Evolutionary conservation across 805 yeast genomes (phyloP), one percentile per base, ranked within the genome.

Genomic region (Gaillardinia entomophila): DNA sequence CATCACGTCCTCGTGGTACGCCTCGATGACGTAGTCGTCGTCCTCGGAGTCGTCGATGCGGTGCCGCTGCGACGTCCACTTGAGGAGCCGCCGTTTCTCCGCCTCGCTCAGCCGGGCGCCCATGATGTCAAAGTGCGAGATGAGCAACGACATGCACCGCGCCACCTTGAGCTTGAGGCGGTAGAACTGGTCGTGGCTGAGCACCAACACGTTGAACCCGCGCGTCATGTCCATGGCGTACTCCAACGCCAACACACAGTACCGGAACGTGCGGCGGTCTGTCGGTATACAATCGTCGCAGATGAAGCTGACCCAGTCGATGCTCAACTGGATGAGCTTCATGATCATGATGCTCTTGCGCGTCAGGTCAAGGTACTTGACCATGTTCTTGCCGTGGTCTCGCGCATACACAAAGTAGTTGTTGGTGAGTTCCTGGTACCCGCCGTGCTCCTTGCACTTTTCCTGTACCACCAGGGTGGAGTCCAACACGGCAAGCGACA

Each of bases 61-160:
- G 32, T 76, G 78, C 35, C 63, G 71, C 59, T 54, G 74, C 40
- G 60, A 61, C 40, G 74, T 57, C 69, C 76, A 71, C 54, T 70
- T 73, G 48, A 71, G 61, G 57, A 75, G 65, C 46, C 73, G 67
- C 45, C 71, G 66, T 53, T 69, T 69, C 48, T 72, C 79, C 8
- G 76, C 69, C 49, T 82, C 86, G 46, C 77, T 81, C 1, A 96
- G 83, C 49, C 97, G 73, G 0, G 97, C 97, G 30, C 97, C 97
- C 96, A 90, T 92, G 32, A 92, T 88, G 60, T 92, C 98, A 51
- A 92, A 92, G 60, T 92, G 97, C 0, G 96, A 86, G 41, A 92
- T 90, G 38, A 92, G 66, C 32, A 92, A 65, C 2, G 97, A 80
- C 88, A 92, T 86, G 59, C 97, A 88, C 1, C 95, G 84, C 1